Evolutionary conservation across 305 asterid genomes (phyloP), one percentile per base, ranked within the genome.

Genomic region (Ilex paraguariensis): DNA sequence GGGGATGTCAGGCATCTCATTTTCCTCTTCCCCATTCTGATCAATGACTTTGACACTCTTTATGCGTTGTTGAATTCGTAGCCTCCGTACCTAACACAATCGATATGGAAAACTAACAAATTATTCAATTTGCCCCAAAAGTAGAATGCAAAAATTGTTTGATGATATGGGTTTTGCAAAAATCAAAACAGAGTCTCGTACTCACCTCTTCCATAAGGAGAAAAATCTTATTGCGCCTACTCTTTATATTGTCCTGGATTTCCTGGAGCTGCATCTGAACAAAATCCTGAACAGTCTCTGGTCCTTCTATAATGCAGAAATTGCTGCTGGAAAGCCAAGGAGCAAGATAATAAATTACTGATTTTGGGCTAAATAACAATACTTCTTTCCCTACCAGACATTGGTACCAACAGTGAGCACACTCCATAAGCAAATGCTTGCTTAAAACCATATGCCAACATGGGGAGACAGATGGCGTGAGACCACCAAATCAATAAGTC

Each of bases 251-350:
- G 63, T 89, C 97, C 51, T 89, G 82, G 64, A 92, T 92, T 68
- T 92, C 98, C 77, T 92, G 87, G 61, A 77, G 65, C 87, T 92
- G 91, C 98, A 92, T 85, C 76, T 85, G 83, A 56, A 81, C 91
- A 68, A 92, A 92, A 77, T 92, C 96, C 79, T 85, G 85, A 59
- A 89, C 96, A 2, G 95, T 85, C 71, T 89, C 93, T 0, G 98
- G 97, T 52, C 97, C 98, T 79, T 91, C 96, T 66, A 92, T 92
- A 46, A 92, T 92, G 81, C 96, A 89, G 85, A 92, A 92, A 76
- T 79, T 85, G 78, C 96, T 87, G 83, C 65, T 69, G 57, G 55
- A 33, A 39, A 55, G n/a, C 48, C 51, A 16, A 49, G 40, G 61
- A 54, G 64, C 46, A 75, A 58, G n/a, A 39, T 36, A 31, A 59